phyloP scores from a whole-genome alignment of 2,329 filamentous ascomycete genomes.

The Cladobotryum mycophilum region DNA sequence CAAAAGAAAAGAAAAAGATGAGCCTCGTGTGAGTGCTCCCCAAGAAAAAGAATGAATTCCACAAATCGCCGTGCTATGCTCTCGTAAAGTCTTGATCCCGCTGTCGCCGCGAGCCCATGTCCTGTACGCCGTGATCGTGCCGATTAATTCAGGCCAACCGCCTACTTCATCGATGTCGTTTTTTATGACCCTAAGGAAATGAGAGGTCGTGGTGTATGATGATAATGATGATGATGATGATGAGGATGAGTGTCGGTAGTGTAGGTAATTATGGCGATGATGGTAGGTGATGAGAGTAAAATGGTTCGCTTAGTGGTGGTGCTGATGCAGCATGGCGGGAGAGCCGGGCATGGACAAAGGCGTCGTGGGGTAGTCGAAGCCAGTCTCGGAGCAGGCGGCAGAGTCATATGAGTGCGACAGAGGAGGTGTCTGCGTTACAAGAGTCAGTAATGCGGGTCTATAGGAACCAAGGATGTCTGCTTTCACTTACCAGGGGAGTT shows the following conservation, averaged over 20 bases:
- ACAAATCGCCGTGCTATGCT: constrained; percentile 11
- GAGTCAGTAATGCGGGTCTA: constrained; percentile 44
- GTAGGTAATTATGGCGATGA: constrained; percentile 5
- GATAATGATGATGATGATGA: background rate
- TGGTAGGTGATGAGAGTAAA: background rate
- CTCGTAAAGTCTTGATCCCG: background rate
- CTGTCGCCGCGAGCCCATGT: too few species aligned
- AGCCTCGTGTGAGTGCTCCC: background rate
- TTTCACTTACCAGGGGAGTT: constrained; percentile 69
- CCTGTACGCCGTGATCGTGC: constrained; percentile 1
- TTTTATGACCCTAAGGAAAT: too few species aligned
- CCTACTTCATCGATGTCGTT: too few species aligned
- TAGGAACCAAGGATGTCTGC: constrained; percentile 35
- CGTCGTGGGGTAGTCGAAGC: constrained; percentile 61
- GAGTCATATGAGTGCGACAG: constrained; percentile 70
- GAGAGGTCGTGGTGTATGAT: background rate
- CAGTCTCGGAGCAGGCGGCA: constrained; percentile 53
- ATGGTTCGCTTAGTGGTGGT: constrained; percentile 3
- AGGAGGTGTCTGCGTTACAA: constrained; percentile 61
- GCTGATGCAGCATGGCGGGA: constrained; percentile 42
- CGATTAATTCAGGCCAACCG: background rate
- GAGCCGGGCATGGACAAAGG: constrained; percentile 69
- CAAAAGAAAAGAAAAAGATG: background rate
- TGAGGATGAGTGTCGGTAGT: background rate
- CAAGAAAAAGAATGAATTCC: constrained; percentile 8